Evolutionary conservation across 306 rosid genomes (phyloP).

Genomic region (Citrullus mucosospermus): DNA sequence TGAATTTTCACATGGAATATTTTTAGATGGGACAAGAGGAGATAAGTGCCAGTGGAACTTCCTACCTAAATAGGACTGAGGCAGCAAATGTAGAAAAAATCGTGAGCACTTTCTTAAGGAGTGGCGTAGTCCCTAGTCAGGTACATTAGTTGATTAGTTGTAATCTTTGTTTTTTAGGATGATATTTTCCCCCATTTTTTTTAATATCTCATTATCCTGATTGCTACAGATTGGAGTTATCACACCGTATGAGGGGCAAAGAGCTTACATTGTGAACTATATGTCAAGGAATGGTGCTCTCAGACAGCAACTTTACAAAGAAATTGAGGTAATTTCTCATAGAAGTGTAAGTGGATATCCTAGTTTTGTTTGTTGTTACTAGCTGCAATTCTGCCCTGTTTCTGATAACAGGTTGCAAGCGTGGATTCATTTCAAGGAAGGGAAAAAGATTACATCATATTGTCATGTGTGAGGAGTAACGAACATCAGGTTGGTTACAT

Average conservation of each 20-base stretch:
- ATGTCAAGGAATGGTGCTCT: conserved; percentile 98
- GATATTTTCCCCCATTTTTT: not conserved
- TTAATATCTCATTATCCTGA: not conserved
- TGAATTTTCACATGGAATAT: conserved; percentile 7
- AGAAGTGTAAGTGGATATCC: not conserved
- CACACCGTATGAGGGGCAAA: conserved; percentile 96
- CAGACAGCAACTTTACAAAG: conserved; percentile 97
- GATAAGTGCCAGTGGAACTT: conserved; percentile 98
- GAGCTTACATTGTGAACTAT: conserved; percentile 96
- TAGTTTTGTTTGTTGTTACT: not conserved
- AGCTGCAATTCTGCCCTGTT: conserved; percentile 5
- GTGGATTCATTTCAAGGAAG: conserved; percentile 99
- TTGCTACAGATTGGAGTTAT: conserved; percentile 79
- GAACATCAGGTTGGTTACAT: conserved; percentile 83
- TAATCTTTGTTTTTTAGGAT: not conserved
- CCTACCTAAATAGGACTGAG: conserved; percentile 94
- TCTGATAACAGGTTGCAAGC: conserved; percentile 79
- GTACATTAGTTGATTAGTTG: conserved; percentile 60
- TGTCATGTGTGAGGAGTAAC: conserved; percentile 95
- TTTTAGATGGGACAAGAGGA: conserved; percentile 99
- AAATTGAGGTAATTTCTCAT: conserved; percentile 61
- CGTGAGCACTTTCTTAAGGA: conserved; percentile 93
- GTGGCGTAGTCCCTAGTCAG: conserved; percentile 98
- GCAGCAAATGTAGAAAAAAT: conserved; percentile 99
- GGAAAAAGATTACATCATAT: conserved; percentile 93